Conservation (phyloP, 1,284 basidiomycete species). For the Naganishia cerealis region DNA sequence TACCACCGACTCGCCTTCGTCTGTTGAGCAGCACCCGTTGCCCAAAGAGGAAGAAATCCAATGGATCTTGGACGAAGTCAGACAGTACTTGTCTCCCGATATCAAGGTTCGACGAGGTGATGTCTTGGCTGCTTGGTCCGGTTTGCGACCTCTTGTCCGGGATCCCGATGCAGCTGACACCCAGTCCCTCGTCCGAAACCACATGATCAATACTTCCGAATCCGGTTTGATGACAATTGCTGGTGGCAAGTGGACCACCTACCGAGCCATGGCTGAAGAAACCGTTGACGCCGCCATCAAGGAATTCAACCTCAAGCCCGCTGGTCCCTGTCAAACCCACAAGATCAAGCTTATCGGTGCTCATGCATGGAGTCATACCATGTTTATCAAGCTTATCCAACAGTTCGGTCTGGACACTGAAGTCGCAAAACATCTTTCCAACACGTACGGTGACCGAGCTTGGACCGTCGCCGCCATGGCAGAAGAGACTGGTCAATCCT, state of each 20-base stretch:
- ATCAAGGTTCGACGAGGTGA: conserved; percentile 94
- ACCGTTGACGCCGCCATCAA: conserved; percentile 85
- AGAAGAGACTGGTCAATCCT: conserved; percentile 67
- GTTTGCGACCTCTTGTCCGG: conserved; percentile 82
- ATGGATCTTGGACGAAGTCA: conserved; percentile 85
- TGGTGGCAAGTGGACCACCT: conserved; percentile 99
- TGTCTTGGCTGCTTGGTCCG: conserved; percentile 93
- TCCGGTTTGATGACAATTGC: conserved; percentile 89
- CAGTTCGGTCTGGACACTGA: conserved; percentile 85
- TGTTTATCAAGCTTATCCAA: conserved; percentile 96
- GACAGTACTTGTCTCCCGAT: conserved; percentile 84
- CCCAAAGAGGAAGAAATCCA: conserved; percentile 92
- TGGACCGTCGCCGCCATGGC: conserved; percentile 88
- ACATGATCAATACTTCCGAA: conserved; percentile 82
- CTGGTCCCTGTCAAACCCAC: conserved; percentile 74
- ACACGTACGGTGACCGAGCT: conserved; percentile 86
- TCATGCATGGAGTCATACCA: conserved; percentile 90
- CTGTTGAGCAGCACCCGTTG: conserved; percentile 74
- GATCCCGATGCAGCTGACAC: conserved; percentile 80
- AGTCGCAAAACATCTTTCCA: conserved; percentile 88
- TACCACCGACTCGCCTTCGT: conserved; percentile 84
- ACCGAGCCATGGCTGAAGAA: conserved; percentile 93
- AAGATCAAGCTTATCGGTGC: conserved; percentile 83
- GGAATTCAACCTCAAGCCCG: conserved; percentile 66
- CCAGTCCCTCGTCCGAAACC: conserved; percentile 86